phyloP scores from a whole-genome alignment of 129 eudicot species.

The Centella asiatica region DNA sequence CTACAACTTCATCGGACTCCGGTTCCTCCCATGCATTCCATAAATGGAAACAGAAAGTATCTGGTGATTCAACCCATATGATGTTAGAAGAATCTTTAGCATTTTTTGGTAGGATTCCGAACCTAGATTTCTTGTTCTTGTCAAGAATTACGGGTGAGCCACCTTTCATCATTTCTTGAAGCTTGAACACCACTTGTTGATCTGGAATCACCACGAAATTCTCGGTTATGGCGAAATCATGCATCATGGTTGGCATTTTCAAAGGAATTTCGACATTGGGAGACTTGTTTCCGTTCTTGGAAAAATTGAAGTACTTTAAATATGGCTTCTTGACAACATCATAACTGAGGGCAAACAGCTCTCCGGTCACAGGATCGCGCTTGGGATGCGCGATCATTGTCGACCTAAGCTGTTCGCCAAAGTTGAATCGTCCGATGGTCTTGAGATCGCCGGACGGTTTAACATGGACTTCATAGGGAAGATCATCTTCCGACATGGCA shows the following conservation, averaged over 20 bases:
- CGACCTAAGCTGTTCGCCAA: neutral
- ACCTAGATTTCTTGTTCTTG: neutral
- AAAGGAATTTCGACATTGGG: neutral
- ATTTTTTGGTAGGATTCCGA: neutral
- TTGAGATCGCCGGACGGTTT: neutral
- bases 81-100: neutral
- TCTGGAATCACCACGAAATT: slow-evolving; percentile 3
- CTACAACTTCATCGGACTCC: neutral
- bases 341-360: neutral
- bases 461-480: slow-evolving; percentile 2
- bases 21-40: slow-evolving; percentile 9
- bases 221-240: slow-evolving; percentile 5
- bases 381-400: slow-evolving; percentile 4
- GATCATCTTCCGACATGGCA: slow-evolving; percentile 8
- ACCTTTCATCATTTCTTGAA: slow-evolving; percentile 5
- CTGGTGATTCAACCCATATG: neutral
- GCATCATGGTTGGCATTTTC: slow-evolving; percentile 4
- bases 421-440: slow-evolving; percentile 1
- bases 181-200: slow-evolving; percentile 3
- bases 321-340: slow-evolving; percentile 4
- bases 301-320: slow-evolving; percentile 1
- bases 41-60: slow-evolving; percentile 3
- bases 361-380: slow-evolving; percentile 5
- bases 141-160: slow-evolving; percentile 3
- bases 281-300: neutral